Evolutionary conservation across 345 rosid genomes (phyloP), one percentile per base, ranked within the genome.

Genomic region (Salix brachista): DNA sequence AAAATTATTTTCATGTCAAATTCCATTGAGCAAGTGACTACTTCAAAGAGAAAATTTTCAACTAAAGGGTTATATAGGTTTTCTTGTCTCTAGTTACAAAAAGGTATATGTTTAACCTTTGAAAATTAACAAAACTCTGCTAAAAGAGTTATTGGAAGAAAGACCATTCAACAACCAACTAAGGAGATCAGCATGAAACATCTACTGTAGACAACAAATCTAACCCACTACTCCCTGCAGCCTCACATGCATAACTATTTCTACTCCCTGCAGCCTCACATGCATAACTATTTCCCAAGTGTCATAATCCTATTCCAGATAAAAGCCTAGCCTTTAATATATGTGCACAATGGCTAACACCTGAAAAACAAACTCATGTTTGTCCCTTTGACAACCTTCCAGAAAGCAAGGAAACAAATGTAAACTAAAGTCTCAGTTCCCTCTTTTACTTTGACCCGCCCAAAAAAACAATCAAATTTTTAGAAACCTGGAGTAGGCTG

Each of bases 401-500:
- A 23, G 44, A 13, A n/a, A 58, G 14, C 17, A 26, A 26, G 32
- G 54, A 32, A 26, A 26, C 32, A 54, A 46, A 44, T 74, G 42
- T 18, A 44, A 42, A 25, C 37, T 26, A 46, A 37, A 16, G 39
- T 67, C 26, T 34, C 54, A 21, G 67, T 52, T 44, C 65, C 28
- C 28, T 56, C 26, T 10, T 3, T 34, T 3, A 34, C 28, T 73
- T 34, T 30, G 65, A 23, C 11, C 52, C 44, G 34, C 46, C 3
- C 14, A 41, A 41, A 41, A 34, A 41, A 41, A 65, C 36, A 19
- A 13, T 6, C 54, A 61, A 67, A 2, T 9, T 44, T 50, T 9
- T 23, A 42, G 41, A 77, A 85, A 91, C 99, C 98, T 83, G 98
- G 97, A 54, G 93, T 86, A 81, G 96, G 93, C 86, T 88, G 92